A percentile compares a stretch with the other conserved stretches of the same genome.
These are phyloP conservation scores for Ganoderma lingzhi DNA, from an alignment of 1,284 basidiomycete species.

Conservation along the genomic window DNA sequence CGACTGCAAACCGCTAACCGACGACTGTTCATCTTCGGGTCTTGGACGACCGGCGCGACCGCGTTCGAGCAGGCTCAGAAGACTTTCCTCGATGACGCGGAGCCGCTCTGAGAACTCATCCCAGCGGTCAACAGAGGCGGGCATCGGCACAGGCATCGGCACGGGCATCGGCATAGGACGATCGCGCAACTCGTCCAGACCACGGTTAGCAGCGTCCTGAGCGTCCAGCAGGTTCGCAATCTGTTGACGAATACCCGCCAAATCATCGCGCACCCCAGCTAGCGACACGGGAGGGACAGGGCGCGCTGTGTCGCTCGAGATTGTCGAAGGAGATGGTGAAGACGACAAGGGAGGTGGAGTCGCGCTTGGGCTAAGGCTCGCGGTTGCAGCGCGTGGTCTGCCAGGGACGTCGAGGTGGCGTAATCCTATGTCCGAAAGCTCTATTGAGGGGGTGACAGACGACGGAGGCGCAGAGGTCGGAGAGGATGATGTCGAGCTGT, in stretches of 20 bases:
- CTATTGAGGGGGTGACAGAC: constrained; percentile 25
- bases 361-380: constrained; percentile 14
- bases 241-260: constrained; percentile 61
- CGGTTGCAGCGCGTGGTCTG: constrained; percentile 29
- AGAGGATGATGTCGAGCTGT: constrained; percentile 40
- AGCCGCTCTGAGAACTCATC: constrained; percentile 49
- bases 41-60: constrained; percentile 26
- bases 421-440: constrained; percentile 29
- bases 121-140: constrained; percentile 37
- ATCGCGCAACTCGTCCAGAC: constrained; percentile 52
- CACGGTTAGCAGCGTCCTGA: constrained; percentile 62
- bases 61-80: constrained; percentile 43
- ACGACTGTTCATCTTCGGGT: constrained; percentile 30
- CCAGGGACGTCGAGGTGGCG: constrained; percentile 18
- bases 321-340: constrained; percentile 48
- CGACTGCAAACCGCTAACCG: constrained; percentile 32
- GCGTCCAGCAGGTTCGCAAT: constrained; percentile 61
- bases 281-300: constrained; percentile 45
- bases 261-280: constrained; percentile 50
- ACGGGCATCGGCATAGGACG: constrained; percentile 18
- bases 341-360: constrained; percentile 44
- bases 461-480: constrained; percentile 35
- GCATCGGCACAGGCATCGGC: not conserved
- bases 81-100: constrained; percentile 50
- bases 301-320: constrained; percentile 54